Conservation (phyloP, 2,329 filamentous ascomycete genomes). For the Pseudogymnoascus sp. region DNA sequence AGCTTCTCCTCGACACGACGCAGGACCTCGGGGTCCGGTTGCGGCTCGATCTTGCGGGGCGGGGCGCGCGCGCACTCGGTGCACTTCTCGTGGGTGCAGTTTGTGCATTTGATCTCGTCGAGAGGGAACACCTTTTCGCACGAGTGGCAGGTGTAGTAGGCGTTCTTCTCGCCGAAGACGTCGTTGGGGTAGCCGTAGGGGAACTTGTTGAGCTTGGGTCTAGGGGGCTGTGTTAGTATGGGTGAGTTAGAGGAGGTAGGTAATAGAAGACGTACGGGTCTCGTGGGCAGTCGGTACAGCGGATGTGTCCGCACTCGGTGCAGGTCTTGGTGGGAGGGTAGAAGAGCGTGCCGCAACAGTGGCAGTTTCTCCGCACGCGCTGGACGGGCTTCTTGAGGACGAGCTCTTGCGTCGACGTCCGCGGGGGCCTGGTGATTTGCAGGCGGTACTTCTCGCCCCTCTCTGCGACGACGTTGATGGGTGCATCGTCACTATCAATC, state of each 20-base stretch:
- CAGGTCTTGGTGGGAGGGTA: slow-evolving; percentile 52
- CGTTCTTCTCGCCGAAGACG: slow-evolving; percentile 30
- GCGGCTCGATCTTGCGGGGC: slow-evolving; percentile 45
- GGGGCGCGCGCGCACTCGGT: slow-evolving; percentile 43
- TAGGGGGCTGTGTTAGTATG: slow-evolving; percentile 26
- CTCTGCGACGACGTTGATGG: slow-evolving; percentile 22
- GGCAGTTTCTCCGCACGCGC: slow-evolving; percentile 66
- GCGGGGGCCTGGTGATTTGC: slow-evolving; percentile 52
- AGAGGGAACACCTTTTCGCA: slow-evolving; percentile 52
- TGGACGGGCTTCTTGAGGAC: slow-evolving; percentile 64
- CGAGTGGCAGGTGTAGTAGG: slow-evolving; percentile 50
- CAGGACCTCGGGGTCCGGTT: slow-evolving; percentile 53
- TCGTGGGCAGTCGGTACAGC: slow-evolving; percentile 73
- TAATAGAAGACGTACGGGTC: slow-evolving; percentile 55
- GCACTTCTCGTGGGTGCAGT: slow-evolving; percentile 54
- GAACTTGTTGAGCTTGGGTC: slow-evolving; percentile 60
- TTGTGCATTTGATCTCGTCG: slow-evolving; percentile 41
- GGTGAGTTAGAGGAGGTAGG: neutral
- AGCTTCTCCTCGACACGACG: slow-evolving; percentile 49
- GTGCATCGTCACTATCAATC: slow-evolving; percentile 9
- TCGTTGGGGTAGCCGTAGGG: slow-evolving; percentile 64
- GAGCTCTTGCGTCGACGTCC: slow-evolving; percentile 60
- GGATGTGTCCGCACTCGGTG: slow-evolving; percentile 57
- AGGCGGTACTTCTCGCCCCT: slow-evolving; percentile 36
- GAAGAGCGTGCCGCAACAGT: slow-evolving; percentile 62